phyloP scores from a whole-genome alignment of 331 rosid genomes.

The Malus hybrid region DNA sequence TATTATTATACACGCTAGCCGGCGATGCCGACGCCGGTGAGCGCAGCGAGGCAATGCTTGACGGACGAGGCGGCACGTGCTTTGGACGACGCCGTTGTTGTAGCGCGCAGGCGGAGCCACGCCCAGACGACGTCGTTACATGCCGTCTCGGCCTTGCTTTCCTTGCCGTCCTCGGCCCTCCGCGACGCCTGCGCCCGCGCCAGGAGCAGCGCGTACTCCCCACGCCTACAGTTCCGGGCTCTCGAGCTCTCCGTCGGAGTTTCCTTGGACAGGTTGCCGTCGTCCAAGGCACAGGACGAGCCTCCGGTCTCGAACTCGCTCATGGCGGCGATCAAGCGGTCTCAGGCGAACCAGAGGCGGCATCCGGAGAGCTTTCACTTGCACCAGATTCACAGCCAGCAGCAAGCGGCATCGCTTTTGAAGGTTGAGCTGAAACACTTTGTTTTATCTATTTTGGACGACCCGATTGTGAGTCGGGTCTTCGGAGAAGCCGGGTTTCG shows the following conservation, averaged over 20 bases:
- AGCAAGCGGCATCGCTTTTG: conserved; percentile 51
- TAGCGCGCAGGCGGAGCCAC: conserved; percentile 70
- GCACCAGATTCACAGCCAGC: conserved; percentile 52
- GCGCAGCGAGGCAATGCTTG: conserved; percentile 75
- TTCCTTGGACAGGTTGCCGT: conserved; percentile 63
- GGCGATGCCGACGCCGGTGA: conserved; percentile 99
- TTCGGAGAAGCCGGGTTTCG: conserved; percentile 71
- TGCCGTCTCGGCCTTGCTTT: conserved; percentile 64
- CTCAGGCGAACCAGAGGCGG: conserved; percentile 82
- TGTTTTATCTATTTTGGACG: conserved; percentile 70
- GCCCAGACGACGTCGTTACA: conserved; percentile 82
- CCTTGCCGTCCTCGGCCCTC: conserved; percentile 53
- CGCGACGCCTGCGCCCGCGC: conserved; percentile 78
- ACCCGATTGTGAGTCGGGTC: conserved; percentile 75
- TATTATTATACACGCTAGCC: conserved; percentile 33
- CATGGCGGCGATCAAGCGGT: conserved; percentile 83
- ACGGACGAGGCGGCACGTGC: conserved; percentile 81
- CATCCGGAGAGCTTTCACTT: conserved; percentile 74
- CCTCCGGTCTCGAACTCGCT: conserved; percentile 83
- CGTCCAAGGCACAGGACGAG: conserved; percentile 43
- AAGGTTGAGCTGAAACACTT: conserved; percentile 80
- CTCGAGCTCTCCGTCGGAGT: conserved; percentile 80
- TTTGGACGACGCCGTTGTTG: conserved; percentile 60
- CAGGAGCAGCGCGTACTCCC: conserved; percentile 58
- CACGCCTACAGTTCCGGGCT: conserved; percentile 69